Base-by-base conservation (phyloP, 257 asterid species). In the Ballota nigra region DNA sequence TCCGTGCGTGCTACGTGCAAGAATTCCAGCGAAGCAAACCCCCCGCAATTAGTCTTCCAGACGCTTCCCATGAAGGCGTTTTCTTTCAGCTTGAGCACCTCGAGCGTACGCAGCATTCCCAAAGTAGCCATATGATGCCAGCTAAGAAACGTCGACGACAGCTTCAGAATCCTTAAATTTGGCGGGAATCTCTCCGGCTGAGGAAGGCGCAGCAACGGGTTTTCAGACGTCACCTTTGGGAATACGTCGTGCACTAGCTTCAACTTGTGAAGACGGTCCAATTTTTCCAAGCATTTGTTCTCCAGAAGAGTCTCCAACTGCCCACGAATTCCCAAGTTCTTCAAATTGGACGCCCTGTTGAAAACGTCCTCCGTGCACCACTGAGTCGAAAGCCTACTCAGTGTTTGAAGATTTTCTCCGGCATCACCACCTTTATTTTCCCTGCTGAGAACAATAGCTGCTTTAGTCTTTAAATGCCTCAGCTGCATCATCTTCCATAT, bases 61-160 rank as follows among this genome's bases (percentile, higher is more conserved):
- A 8, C 5, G 5, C 16, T 24, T 47, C 86, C 86, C 71, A 49
- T 29, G 65, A 82, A 55, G 8, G 78, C 69, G 16, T 26, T 77
- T 57, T 75, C 61, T 40, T 73, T 72, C 68, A 77, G 28, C 15
- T 67, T 78, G 62, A 78, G 76, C 64, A 81, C 79, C 75, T 79
- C 62, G 18, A 68, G 84, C 13, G 61, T 56, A 36, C 72, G 53
- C 1, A 74, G 45, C 51, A 2, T 28, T 22, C 73, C 78, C 68
- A 74, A 56, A 2, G 78, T 66, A n/a, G 75, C 34, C 72, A 83
- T 75, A 47, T 83, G 73, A 3, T 31, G 41, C 87, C 87, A 83
- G 1, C 63, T 65, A 4, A 83, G 78, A 52, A 53, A 63, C 1
- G 84, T 34, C 19, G 67, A 24, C 0, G 78, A 73, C 61, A 73